Evolutionary conservation across 2,329 filamentous ascomycete genomes (phyloP), one percentile per base, ranked within the genome.

Genomic region (Fusarium dimerum): DNA sequence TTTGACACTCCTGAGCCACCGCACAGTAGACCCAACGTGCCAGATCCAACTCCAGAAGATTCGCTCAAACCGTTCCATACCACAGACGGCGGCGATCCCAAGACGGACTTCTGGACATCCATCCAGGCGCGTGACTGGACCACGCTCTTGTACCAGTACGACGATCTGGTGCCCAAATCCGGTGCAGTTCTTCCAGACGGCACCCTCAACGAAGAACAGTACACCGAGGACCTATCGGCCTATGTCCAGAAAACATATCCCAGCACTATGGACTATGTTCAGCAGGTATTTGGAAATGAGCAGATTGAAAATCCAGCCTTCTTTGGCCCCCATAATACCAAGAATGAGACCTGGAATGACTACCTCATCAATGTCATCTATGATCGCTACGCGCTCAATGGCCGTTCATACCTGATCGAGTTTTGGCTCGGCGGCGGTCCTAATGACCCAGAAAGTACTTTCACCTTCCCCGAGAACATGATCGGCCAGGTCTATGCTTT

Each of bases 301-400:
- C 12, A 5, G 9, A 46, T 45, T 26, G 13, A 34, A 30, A 46
- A 51, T 30, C n/a, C n/a, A 13, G 20, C 36, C 2, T 48, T 48
- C 18, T 47, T 48, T 10, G 48, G 48, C 7, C 48, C 48, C 0
- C 5, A 47, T 40, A 51, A 54, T 16, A 41, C 43, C 40, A 17
- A 51, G 8, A 18, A 17, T 1, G 15, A 38, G n/a, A 26, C 45
- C 2, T 56, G 54, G 54, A 50, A 53, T 36, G 54, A 56, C 43
- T 56, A 56, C 40, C 50, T 56, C 29, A 51, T 56, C 50, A 53
- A 40, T 17, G 50, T 56, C 20, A 29, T 54, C n/a, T 58, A 57
- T n/a, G 54, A 58, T 5, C 45, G 54, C 6, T 58, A 51, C 13
- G 56, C 56, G 1, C 45, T 59, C 6, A 43, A 52, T 1, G 56